phyloP scores from a whole-genome alignment of 805 yeast species.

The Wickerhamiella lipophila region DNA sequence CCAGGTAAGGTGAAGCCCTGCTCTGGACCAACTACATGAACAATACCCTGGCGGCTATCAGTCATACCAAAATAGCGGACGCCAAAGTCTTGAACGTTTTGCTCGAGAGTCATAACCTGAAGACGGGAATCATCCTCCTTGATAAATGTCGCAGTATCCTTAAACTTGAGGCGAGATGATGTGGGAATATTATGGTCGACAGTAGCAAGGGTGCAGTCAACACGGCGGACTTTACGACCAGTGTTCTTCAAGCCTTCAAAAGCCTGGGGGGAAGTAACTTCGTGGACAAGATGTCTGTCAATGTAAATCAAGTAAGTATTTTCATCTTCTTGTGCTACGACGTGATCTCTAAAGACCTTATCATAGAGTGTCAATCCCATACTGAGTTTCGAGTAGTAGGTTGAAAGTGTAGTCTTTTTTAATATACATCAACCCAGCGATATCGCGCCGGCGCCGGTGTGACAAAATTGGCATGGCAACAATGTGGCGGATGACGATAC shows the following conservation, averaged over 20 bases:
- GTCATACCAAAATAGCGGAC: constrained; percentile 90
- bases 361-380: constrained; percentile 66
- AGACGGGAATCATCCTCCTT: constrained; percentile 82
- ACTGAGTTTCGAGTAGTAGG: background rate
- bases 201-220: constrained; percentile 84
- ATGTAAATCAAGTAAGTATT: constrained; percentile 81
- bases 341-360: constrained; percentile 89
- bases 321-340: constrained; percentile 78
- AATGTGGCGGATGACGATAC: background rate
- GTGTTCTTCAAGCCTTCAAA: constrained; percentile 90
- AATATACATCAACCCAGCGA: constrained; percentile 2
- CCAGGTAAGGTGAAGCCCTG: constrained; percentile 98
- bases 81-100: constrained; percentile 80
- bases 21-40: constrained; percentile 97
- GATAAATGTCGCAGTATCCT: constrained; percentile 64
- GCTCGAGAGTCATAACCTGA: constrained; percentile 85
- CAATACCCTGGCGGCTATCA: constrained; percentile 93
- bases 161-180: constrained; percentile 64
- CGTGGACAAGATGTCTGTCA: constrained; percentile 95
- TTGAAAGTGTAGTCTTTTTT: background rate
- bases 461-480: constrained; percentile 7
- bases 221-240: constrained; percentile 77
- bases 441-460: constrained; percentile 7
- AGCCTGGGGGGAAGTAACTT: constrained; percentile 98
- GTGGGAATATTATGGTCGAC: constrained; percentile 98